Percentiles rank a stretch among this genome's conserved stretches.
Conservation (phyloP, 2,329 filamentous ascomycete species). For the Arthrobotrys musiformis region DNA sequence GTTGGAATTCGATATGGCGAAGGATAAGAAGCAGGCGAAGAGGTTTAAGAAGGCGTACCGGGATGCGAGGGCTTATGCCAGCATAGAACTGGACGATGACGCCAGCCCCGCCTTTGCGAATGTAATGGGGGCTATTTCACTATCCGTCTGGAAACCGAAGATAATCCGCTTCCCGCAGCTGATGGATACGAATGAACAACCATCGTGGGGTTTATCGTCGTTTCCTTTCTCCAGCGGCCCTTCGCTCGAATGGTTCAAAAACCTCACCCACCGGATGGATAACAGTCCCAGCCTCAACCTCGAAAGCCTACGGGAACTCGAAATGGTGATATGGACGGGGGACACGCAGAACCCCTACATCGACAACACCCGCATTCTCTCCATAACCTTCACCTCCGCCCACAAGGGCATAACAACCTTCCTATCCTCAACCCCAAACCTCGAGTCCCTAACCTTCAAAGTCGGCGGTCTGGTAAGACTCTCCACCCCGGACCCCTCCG, state of each 20-base stretch:
- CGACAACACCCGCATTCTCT: too few relatives aligned
- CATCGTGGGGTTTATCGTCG: too few relatives aligned
- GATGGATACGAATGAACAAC: neutral
- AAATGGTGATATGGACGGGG: neutral
- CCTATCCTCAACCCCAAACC: too few relatives aligned
- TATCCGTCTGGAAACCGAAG: neutral
- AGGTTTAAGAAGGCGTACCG: neutral
- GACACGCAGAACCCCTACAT: too few relatives aligned
- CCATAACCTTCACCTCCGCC: too few relatives aligned
- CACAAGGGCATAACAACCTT: too few relatives aligned
- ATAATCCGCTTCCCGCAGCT: constrained; percentile 1
- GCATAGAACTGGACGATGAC: too few relatives aligned
- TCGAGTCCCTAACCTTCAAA: neutral
- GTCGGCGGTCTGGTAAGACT: neutral
- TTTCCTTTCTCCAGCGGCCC: neutral
- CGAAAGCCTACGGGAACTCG: neutral
- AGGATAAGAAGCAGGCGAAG: neutral
- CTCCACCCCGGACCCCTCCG: too few relatives aligned
- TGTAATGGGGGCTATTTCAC: neutral
- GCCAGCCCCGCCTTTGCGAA: neutral
- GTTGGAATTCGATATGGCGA: neutral
- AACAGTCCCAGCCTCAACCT: neutral
- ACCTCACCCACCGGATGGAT: neutral
- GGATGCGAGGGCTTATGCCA: neutral
- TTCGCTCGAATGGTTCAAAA: neutral